Percentiles rank a stretch among this genome's conserved stretches.
phyloP scores from a whole-genome alignment of 139 green algal species.

The Astrephomene gubernaculifera region DNA sequence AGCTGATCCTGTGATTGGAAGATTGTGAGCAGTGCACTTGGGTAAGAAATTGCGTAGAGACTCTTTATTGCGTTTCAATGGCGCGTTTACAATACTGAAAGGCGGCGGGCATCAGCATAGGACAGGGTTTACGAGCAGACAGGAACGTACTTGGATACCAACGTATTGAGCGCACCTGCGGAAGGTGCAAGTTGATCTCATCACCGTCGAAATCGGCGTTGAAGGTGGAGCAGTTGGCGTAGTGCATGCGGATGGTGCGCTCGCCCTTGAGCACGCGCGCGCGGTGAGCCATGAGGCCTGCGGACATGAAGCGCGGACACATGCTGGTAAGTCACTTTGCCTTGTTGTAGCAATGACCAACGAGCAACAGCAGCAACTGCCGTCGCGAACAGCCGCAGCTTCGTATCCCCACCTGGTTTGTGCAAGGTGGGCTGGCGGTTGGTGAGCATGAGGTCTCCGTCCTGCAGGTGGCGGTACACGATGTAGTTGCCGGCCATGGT shows the following conservation, averaged over 20 bases:
- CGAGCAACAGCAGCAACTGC: neutral
- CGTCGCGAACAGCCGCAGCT: neutral
- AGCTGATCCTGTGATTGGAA: slow-evolving; percentile 87
- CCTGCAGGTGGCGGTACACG: slow-evolving; percentile 91
- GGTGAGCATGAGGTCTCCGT: slow-evolving; percentile 97
- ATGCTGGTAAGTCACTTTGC: no score
- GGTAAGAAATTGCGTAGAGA: no score
- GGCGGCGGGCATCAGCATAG: no score
- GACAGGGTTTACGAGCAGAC: no score
- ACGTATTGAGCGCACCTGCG: slow-evolving; percentile 79
- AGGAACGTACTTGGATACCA: no score
- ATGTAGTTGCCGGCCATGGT: slow-evolving; percentile 54
- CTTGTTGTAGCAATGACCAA: neutral
- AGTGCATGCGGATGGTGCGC: slow-evolving; percentile 98
- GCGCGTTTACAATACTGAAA: no score
- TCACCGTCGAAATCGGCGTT: slow-evolving; percentile 99
- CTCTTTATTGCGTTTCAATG: no score
- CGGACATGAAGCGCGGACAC: neutral
- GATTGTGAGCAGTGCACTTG: no score
- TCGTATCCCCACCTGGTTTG: slow-evolving; percentile 78
- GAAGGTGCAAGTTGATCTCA: slow-evolving; percentile 99
- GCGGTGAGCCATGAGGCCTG: slow-evolving; percentile 81
- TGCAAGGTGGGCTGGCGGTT: slow-evolving; percentile 99
- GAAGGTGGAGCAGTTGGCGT: slow-evolving; percentile 98
- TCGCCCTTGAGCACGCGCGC: slow-evolving; percentile 84